These are phyloP conservation scores for Kodamaea nitidulidarum DNA, from an alignment of 805 yeast species.

Conservation along the genomic window DNA sequence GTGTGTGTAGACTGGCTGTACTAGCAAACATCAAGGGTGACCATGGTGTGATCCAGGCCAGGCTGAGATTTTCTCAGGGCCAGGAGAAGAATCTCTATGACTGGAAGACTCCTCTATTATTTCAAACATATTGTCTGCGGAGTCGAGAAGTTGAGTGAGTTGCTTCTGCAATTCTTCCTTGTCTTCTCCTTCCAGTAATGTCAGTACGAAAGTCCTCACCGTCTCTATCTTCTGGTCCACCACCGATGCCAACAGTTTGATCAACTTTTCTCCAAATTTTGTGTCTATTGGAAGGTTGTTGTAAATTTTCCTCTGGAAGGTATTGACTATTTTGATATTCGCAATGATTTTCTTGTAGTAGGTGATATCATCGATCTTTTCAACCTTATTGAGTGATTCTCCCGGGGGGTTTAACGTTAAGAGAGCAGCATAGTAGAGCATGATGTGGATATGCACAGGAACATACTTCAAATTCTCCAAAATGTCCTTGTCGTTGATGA, in stretches of 20 bases:
- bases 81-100: slow-evolving; percentile 25
- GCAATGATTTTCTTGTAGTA: slow-evolving; percentile 27
- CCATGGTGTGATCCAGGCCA: slow-evolving; percentile 73
- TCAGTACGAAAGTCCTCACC: slow-evolving; percentile 17
- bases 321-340: slow-evolving; percentile 41
- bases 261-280: slow-evolving; percentile 44
- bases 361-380: slow-evolving; percentile 21
- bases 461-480: slow-evolving; percentile 53
- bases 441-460: slow-evolving; percentile 69
- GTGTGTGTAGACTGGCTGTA: too few relatives aligned
- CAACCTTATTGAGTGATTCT: slow-evolving; percentile 20
- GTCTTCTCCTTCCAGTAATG: slow-evolving; percentile 16
- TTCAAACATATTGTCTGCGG: slow-evolving; percentile 14
- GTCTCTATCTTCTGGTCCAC: slow-evolving; percentile 24
- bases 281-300: slow-evolving; percentile 51
- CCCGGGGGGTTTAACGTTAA: slow-evolving; percentile 48
- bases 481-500: slow-evolving; percentile 57
- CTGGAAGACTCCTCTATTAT: slow-evolving; percentile 16
- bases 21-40: slow-evolving; percentile 42
- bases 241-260: slow-evolving; percentile 30
- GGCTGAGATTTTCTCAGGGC: slow-evolving; percentile 41
- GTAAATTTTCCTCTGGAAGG: slow-evolving; percentile 40
- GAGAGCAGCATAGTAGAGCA: slow-evolving; percentile 65
- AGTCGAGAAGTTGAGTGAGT: slow-evolving; percentile 11
- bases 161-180: slow-evolving; percentile 16